Evolutionary conservation across 495 filamentous ascomycete genomes (phyloP), one percentile per base, ranked within the genome.

Genomic region (Aspergillus coremiiformis): DNA sequence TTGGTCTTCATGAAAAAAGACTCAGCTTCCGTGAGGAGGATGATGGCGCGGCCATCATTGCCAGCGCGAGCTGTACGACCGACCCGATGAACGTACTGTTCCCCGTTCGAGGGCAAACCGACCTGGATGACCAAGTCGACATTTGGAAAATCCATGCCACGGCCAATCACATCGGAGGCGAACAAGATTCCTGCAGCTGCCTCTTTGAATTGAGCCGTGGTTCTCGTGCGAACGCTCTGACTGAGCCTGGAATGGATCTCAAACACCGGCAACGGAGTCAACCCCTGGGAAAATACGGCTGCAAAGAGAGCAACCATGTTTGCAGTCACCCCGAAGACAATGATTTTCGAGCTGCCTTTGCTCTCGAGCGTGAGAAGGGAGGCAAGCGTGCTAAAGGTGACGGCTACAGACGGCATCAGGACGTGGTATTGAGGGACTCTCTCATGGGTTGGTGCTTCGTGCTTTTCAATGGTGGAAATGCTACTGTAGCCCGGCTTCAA

Each of bases 71-170:
- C 81, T 9, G 81, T 84, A 56, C 66, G 87, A 21, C 91, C 91
- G 51, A 96, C 75, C 49, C 92, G 83, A 66, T 96, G 91, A 55
- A 96, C 87, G 66, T 96, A 96, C 49, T 84, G 78, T 51, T 96
- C 92, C 14, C 81, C 72, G 55, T 78, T 78, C 6, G 77, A 68
- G 4, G 91, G 89, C 12, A 85, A 59, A 43, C 89, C 87, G 47
- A 92, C 66, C 63, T 96, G 91, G 61, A 96, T 82, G 55, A 96
- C 90, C 56, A 95, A 81, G 39, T 90, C 85, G 47, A 96, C 92
- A 56, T 90, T 84, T 48, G 92, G 90, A 73, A 96, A 96, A 66
- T 96, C 92, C 89, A 96, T 92, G 24, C 84, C 84, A 47, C 84
- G 78, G 15, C 84, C 84, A 41, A 88, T 78, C 21, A 88, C 83